A percentile compares a stretch with the other conserved stretches of the same genome.
Evolutionary conservation across 371 early-diverging fungal genomes (phyloP).

Genomic region (Capniomyces stellatus): DNA sequence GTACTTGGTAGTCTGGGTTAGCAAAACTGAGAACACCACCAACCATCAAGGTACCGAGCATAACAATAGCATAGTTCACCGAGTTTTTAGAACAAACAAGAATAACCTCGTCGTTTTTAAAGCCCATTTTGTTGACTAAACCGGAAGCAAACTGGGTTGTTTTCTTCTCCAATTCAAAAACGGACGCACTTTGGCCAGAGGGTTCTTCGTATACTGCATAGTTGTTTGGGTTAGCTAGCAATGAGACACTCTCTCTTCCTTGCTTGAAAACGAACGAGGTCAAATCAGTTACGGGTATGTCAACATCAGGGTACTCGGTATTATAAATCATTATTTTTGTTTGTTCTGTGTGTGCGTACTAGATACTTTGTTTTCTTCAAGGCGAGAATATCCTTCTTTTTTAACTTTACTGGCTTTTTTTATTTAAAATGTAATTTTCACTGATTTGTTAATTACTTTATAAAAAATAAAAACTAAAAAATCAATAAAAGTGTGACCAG

Average conservation of each 20-base stretch:
- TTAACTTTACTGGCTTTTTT: no score
- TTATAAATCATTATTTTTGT: slow-evolving; percentile 21
- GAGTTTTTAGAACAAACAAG: slow-evolving; percentile 52
- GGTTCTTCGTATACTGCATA: slow-evolving; percentile 15
- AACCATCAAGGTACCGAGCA: slow-evolving; percentile 29
- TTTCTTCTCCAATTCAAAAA: slow-evolving; percentile 33
- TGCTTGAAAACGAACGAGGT: slow-evolving; percentile 37
- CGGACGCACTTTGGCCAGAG: slow-evolving; percentile 28
- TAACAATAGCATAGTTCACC: slow-evolving; percentile 31
- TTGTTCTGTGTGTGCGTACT: no score
- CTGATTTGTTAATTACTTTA: no score
- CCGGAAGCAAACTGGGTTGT: slow-evolving; percentile 49
- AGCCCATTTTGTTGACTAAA: slow-evolving; percentile 33
- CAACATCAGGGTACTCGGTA: slow-evolving; percentile 27
- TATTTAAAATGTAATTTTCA: no score
- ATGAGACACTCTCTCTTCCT: slow-evolving; percentile 18
- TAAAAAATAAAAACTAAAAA: no score
- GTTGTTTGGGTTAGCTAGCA: slow-evolving; percentile 28
- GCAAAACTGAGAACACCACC: slow-evolving; percentile 53
- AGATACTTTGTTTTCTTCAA: no score
- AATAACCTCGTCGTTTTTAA: slow-evolving; percentile 45
- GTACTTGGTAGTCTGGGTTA: slow-evolving; percentile 54
- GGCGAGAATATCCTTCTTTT: no score
- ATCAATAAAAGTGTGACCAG: no score
- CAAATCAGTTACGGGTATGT: slow-evolving; percentile 43